These are phyloP conservation scores for Chaetothyriales sp. DNA, from an alignment of 2,329 filamentous ascomycete species.

Conservation along the genomic window DNA sequence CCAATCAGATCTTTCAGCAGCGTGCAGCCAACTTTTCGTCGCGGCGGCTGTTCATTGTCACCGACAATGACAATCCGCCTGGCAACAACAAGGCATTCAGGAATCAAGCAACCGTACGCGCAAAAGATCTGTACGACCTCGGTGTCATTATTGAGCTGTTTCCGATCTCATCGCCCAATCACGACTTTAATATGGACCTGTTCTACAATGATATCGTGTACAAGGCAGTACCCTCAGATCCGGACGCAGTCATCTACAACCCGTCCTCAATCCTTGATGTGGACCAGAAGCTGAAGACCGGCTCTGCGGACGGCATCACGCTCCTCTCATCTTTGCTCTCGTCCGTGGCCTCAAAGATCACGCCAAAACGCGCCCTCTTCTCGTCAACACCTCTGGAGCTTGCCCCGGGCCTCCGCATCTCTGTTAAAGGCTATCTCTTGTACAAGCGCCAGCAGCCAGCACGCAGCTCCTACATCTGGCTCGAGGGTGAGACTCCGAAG, in stretches of 20 bases:
- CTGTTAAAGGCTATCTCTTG: slow-evolving; percentile 84
- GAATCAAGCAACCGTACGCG: slow-evolving; percentile 67
- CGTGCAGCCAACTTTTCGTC: slow-evolving; percentile 91
- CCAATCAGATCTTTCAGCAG: slow-evolving; percentile 91
- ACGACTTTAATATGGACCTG: slow-evolving; percentile 63
- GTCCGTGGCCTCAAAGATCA: slow-evolving; percentile 81
- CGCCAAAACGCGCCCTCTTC: slow-evolving; percentile 73
- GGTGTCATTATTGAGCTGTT: slow-evolving; percentile 88
- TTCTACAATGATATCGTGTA: slow-evolving; percentile 99
- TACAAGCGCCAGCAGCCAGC: slow-evolving; percentile 72
- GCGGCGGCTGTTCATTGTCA: slow-evolving; percentile 84
- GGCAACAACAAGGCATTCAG: slow-evolving; percentile 55
- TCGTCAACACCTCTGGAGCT: slow-evolving; percentile 78
- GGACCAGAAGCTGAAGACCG: slow-evolving; percentile 44
- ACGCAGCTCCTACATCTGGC: slow-evolving; percentile 74
- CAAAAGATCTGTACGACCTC: slow-evolving; percentile 89
- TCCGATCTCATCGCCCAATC: slow-evolving; percentile 60
- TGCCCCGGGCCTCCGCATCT: slow-evolving; percentile 69
- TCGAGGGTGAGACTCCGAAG: slow-evolving; percentile 72
- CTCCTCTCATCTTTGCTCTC: slow-evolving; percentile 68
- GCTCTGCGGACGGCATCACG: slow-evolving; percentile 60
- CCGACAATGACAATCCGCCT: slow-evolving; percentile 83
- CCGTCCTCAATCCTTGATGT: slow-evolving; percentile 20
- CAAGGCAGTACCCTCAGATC: slow-evolving; percentile 54
- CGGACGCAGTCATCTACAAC: slow-evolving; percentile 48